phyloP scores from a whole-genome alignment of 1,139 yeast genomes.

The Saccharomyces hybrid region DNA sequence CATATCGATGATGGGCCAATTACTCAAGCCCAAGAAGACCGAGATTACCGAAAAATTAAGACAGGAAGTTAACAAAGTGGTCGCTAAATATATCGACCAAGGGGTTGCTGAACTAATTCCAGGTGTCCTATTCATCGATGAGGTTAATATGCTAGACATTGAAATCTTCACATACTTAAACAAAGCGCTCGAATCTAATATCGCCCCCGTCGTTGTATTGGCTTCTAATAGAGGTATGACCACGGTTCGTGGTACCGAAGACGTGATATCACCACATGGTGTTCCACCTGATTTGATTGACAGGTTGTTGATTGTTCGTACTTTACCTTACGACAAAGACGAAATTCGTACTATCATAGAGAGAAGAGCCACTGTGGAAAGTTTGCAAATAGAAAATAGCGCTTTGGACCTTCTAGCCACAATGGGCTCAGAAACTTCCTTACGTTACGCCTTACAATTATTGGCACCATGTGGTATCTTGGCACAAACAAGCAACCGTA shows the following conservation, averaged over 20 bases:
- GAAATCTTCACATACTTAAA: constrained; percentile 92
- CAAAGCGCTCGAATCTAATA: constrained; percentile 82
- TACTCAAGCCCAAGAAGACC: constrained; percentile 93
- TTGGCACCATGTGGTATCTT: constrained; percentile 86
- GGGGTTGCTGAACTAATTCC: constrained; percentile 98
- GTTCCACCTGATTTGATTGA: constrained; percentile 93
- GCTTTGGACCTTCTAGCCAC: constrained; percentile 68
- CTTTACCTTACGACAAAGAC: constrained; percentile 74
- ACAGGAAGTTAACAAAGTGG: constrained; percentile 89
- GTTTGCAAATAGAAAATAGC: constrained; percentile 50
- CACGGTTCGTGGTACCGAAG: constrained; percentile 88
- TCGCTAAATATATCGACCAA: constrained; percentile 91
- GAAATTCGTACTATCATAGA: constrained; percentile 77
- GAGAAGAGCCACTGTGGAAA: constrained; percentile 73
- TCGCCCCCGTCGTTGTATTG: constrained; percentile 89
- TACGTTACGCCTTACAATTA: constrained; percentile 86
- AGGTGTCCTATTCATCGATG: constrained; percentile 95
- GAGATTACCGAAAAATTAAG: constrained; percentile 96
- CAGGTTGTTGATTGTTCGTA: constrained; percentile 81
- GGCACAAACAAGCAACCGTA: constrained; percentile 64
- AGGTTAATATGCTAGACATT: constrained; percentile 94
- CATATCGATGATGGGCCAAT: constrained; percentile 96
- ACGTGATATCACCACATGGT: constrained; percentile 87
- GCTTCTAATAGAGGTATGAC: constrained; percentile 95
- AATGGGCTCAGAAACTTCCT: constrained; percentile 66